Base-by-base conservation (phyloP, 257 asterid species). In the Buddleja alternifolia region DNA sequence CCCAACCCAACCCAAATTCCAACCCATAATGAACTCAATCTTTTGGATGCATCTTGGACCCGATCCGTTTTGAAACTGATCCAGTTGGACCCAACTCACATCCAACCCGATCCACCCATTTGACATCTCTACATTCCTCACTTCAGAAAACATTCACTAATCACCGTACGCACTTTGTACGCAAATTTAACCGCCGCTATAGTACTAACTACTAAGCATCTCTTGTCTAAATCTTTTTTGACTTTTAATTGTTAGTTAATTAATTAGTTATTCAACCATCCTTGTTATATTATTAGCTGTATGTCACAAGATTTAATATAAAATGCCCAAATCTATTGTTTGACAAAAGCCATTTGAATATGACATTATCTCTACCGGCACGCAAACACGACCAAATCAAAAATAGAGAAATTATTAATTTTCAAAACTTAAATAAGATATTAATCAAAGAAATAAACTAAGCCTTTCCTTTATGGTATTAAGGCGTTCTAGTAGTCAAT, bases 341-440 rank as follows among this genome's bases (percentile, higher is more conserved):
- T 40, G 8, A 32, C 17, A 50, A 40, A 40, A 2, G 6, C 50
- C 36, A 16, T 40, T 40, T 17, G 19, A 39, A 60, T 60, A 39
- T 14, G 4, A 10, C 56, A 21, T 23, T 42, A 62, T 14, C 0
- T 7, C 34, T 19, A 21, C 6, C n/a, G 16, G 0, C 14, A 44
- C 44, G 45, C 55, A n/a, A 62, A 8, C n/a, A n/a, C n/a, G 55
- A 24, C 55, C 41, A 62, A 62, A 24, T 62, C 41, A 39, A 39
- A n/a, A n/a, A n/a, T n/a, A n/a, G n/a, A n/a, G n/a, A n/a, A n/a
- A n/a, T n/a, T 17, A 19, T 20, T 10, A 40, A 6, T 4, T 44
- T 61, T 42, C 6, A 41, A 48, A 41, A 21, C 41, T 12, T 9
- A 61, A 20, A 12, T 10, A 55, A 23, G 9, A 21, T n/a, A n/a